phyloP scores from a whole-genome alignment of 1,284 basidiomycete genomes.

The Cryptococcus depauperatus region DNA sequence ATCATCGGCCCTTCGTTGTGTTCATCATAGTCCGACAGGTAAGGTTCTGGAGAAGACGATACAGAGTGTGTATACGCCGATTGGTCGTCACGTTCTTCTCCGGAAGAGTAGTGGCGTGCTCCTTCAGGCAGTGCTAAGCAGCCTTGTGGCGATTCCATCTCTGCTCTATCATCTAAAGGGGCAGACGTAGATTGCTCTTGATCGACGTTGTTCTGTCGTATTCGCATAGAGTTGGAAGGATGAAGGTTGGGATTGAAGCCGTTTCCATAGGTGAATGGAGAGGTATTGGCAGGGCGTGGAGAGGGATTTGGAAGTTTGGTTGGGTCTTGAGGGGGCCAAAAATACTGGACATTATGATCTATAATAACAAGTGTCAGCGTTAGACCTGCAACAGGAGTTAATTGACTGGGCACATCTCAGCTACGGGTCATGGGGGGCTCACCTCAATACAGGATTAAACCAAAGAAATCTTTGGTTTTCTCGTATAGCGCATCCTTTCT shows the following conservation, averaged over 20 bases:
- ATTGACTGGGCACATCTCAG: slow-evolving; percentile 31
- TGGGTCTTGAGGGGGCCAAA: slow-evolving; percentile 51
- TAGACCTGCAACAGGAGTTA: not conserved
- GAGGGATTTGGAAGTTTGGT: slow-evolving; percentile 31
- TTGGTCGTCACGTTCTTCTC: slow-evolving; percentile 36
- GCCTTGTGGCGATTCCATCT: not conserved
- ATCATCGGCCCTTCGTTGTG: slow-evolving; percentile 33
- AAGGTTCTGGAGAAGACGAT: slow-evolving; percentile 34
- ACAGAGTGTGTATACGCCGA: slow-evolving; percentile 8
- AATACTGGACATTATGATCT: slow-evolving; percentile 36
- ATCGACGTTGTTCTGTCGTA: slow-evolving; percentile 48
- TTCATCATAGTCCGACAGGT: slow-evolving; percentile 46
- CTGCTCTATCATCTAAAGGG: not conserved
- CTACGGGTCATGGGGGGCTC: slow-evolving; percentile 5
- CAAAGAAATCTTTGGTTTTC: slow-evolving; percentile 11
- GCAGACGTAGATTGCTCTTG: not conserved
- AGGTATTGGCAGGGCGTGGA: slow-evolving; percentile 43
- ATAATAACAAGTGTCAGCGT: not conserved
- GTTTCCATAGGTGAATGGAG: slow-evolving; percentile 78
- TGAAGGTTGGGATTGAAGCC: slow-evolving; percentile 62
- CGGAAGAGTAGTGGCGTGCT: slow-evolving; percentile 49
- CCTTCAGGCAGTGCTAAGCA: slow-evolving; percentile 7
- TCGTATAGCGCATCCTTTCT: slow-evolving; percentile 5
- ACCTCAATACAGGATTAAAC: slow-evolving; percentile 13
- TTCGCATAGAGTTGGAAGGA: slow-evolving; percentile 54